Conservation (phyloP, 2,329 filamentous ascomycete species). For the Chrysosporium queenslandicum region DNA sequence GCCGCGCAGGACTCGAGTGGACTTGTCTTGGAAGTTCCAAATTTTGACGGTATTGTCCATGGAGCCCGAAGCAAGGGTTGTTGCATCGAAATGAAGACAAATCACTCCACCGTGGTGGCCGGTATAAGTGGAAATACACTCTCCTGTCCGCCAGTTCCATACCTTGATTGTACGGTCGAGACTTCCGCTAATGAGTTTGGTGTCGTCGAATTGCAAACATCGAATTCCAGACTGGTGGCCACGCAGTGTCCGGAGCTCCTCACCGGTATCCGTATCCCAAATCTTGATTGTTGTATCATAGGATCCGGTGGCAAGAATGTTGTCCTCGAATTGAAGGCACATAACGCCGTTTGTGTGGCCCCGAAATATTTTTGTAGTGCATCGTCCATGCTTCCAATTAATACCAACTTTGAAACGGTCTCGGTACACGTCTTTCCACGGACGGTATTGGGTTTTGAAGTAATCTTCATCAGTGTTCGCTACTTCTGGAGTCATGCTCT, state of each 20-base stretch:
- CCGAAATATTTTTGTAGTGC: conserved; percentile 69
- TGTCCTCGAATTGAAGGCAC: conserved; percentile 72
- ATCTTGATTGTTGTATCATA: conserved; percentile 94
- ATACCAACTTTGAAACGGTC: conserved; percentile 91
- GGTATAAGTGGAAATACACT: conserved; percentile 69
- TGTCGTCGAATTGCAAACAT: conserved; percentile 85
- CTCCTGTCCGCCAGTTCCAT: conserved; percentile 93
- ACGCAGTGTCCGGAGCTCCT: conserved; percentile 71
- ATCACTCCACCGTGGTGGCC: conserved; percentile 77
- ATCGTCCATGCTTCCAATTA: conserved; percentile 95
- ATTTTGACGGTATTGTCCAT: conserved; percentile 84
- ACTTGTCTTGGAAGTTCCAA: conserved; percentile 80
- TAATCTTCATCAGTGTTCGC: conserved; percentile 30
- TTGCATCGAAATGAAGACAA: conserved; percentile 74
- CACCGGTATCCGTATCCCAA: conserved; percentile 83
- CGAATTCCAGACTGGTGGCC: conserved; percentile 79
- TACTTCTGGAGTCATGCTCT: not conserved
- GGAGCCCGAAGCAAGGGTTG: conserved; percentile 77
- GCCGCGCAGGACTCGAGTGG: conserved; percentile 67
- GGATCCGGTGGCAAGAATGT: conserved; percentile 82
- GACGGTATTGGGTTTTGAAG: conserved; percentile 48
- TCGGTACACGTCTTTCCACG: conserved; percentile 96
- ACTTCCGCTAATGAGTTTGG: conserved; percentile 80
- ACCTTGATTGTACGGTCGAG: conserved; percentile 80
- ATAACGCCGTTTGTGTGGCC: conserved; percentile 84